These are phyloP conservation scores for Aspergillus steynii DNA, from an alignment of 495 filamentous ascomycete species.

Conservation along the genomic window DNA sequence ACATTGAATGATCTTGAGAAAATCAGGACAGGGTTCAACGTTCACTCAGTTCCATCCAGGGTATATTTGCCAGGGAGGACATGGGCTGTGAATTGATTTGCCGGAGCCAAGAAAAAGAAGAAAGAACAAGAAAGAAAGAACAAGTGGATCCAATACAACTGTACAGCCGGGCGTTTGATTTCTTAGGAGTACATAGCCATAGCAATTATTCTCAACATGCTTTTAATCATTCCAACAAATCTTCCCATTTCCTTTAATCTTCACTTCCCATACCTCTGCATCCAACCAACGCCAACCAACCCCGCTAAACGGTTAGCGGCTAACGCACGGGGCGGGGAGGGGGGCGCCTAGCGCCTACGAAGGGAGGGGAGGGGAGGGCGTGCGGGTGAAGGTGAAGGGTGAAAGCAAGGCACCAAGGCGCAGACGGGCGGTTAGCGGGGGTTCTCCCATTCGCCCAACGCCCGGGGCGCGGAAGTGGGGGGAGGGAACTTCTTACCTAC, in stretches of 20 bases:
- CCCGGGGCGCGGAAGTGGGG: too few species aligned
- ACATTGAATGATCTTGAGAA: not conserved
- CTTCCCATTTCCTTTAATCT: not conserved
- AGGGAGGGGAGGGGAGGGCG: not conserved
- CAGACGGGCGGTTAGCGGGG: constrained; percentile 6
- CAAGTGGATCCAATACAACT: constrained; percentile 6
- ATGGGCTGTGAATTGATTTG: not conserved
- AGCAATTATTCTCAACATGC: not conserved
- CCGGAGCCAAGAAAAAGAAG: not conserved
- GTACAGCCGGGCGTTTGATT: constrained; percentile 16
- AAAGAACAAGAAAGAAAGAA: constrained; percentile 2
- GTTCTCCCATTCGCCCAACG: not conserved
- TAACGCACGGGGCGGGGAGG: not conserved
- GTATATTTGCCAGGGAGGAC: not conserved
- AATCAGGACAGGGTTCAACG: not conserved
- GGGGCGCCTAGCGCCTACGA: constrained; percentile 6
- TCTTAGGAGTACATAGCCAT: constrained; percentile 22
- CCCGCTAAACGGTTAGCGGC: not conserved
- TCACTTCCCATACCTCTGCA: too few species aligned
- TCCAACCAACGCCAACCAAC: too few species aligned
- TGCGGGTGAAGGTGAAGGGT: too few species aligned
- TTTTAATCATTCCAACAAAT: not conserved
- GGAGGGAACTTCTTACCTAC: too few species aligned
- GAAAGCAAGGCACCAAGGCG: constrained; percentile 1
- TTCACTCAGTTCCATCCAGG: not conserved